Evolutionary conservation across 164 flowering plant genomes (phyloP).

Genomic region (Piper longum): DNA sequence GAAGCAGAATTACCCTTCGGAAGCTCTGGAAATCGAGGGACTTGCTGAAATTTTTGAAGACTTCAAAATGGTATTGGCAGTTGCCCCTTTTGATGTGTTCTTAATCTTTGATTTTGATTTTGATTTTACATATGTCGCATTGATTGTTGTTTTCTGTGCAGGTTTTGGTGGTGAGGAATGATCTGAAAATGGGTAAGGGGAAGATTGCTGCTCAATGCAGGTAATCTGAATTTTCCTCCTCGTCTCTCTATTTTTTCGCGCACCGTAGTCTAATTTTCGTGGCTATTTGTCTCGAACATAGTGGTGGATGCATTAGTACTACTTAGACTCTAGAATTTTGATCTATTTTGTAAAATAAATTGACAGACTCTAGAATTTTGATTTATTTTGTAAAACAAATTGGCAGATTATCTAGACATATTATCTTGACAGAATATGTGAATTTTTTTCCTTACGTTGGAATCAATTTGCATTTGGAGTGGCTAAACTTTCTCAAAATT

Average conservation of each 20-base stretch:
- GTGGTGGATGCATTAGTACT: too few species aligned
- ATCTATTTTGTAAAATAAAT: too few species aligned
- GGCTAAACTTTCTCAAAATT: too few species aligned
- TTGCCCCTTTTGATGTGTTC: neutral
- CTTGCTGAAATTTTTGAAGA: slow-evolving; percentile 77
- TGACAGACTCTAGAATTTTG: too few species aligned
- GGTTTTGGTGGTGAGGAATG: slow-evolving; percentile 95
- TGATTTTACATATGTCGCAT: neutral
- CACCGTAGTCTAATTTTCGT: too few species aligned
- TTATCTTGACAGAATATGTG: too few species aligned
- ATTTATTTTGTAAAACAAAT: too few species aligned
- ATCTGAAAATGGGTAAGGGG: slow-evolving; percentile 98
- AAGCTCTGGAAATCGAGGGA: slow-evolving; percentile 63
- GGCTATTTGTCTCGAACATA: too few species aligned
- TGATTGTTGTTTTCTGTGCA: slow-evolving; percentile 6
- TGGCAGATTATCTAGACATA: too few species aligned
- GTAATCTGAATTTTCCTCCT: slow-evolving; percentile 15
- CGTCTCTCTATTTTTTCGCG: neutral
- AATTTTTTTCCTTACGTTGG: too few species aligned
- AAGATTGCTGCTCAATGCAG: slow-evolving; percentile 99
- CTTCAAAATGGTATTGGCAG: slow-evolving; percentile 63
- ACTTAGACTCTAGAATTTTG: too few species aligned
- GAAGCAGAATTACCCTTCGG: slow-evolving; percentile 3
- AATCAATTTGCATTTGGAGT: too few species aligned
- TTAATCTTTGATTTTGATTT: neutral